Evolutionary conservation across 164 flowering plant species (phyloP).

Genomic region (Vitis amurensis): DNA sequence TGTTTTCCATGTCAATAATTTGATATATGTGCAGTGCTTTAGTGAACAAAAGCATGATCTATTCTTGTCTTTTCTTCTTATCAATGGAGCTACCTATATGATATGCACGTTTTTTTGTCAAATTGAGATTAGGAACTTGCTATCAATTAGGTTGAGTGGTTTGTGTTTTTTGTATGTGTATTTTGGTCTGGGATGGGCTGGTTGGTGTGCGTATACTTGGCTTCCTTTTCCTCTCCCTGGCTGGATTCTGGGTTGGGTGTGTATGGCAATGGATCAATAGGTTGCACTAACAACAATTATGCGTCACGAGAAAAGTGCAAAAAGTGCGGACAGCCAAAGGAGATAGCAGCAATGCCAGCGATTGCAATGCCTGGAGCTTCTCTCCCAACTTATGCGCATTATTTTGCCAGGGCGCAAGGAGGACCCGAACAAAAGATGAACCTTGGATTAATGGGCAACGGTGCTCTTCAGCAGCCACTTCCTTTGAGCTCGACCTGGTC

Average conservation of each 20-base stretch:
- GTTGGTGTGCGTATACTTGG: slow-evolving; percentile 92
- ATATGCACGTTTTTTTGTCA: neutral
- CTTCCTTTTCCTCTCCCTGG: slow-evolving; percentile 63
- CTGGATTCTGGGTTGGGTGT: slow-evolving; percentile 69
- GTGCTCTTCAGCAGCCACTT: slow-evolving; percentile 50
- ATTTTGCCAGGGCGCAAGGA: slow-evolving; percentile 78
- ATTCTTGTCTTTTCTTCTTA: neutral
- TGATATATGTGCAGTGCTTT: neutral
- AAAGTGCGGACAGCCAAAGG: slow-evolving; percentile 96
- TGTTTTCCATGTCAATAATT: neutral
- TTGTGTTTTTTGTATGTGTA: slow-evolving; percentile 65
- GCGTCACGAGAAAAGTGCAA: slow-evolving; percentile 98
- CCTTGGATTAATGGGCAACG: slow-evolving; percentile 42
- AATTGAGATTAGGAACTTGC: slow-evolving; percentile 28
- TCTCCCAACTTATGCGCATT: slow-evolving; percentile 73
- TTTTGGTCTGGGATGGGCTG: slow-evolving; percentile 60
- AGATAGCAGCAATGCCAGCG: slow-evolving; percentile 95
- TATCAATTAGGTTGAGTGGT: slow-evolving; percentile 70
- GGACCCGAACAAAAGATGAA: slow-evolving; percentile 57
- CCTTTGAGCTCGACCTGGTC: slow-evolving; percentile 55
- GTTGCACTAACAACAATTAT: slow-evolving; percentile 99
- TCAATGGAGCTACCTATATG: slow-evolving; percentile 1
- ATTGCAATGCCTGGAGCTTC: slow-evolving; percentile 88
- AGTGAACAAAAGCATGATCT: neutral
- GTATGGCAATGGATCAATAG: slow-evolving; percentile 80